Evolutionary conservation across 345 rosid species (phyloP).

Genomic region (Conringia planisiliqua): DNA sequence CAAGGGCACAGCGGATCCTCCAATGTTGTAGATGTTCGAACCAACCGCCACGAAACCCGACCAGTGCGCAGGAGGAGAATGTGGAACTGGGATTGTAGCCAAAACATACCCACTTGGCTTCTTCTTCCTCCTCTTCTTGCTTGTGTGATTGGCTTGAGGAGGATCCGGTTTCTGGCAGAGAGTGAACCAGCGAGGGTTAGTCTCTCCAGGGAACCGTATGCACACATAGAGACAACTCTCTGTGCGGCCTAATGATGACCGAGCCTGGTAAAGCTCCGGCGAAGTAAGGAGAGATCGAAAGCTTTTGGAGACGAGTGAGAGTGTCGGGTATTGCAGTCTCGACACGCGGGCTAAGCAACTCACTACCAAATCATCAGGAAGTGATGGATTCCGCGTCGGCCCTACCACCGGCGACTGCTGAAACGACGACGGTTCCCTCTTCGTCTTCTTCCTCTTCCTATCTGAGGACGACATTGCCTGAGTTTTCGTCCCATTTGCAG

Average conservation of each 20-base stretch:
- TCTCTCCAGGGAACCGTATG: constrained; percentile 34
- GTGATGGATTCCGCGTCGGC: background rate
- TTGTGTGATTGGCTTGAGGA: background rate
- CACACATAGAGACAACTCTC: constrained; percentile 55
- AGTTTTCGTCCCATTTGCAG: background rate
- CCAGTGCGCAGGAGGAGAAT: constrained; percentile 30
- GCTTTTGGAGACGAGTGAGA: constrained; percentile 55
- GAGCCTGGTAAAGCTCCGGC: constrained; percentile 46
- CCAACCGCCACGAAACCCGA: constrained; percentile 21
- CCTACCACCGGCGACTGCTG: background rate
- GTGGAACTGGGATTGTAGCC: constrained; percentile 24
- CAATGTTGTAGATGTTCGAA: constrained; percentile 44
- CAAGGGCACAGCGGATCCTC: constrained; percentile 53
- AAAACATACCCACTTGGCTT: background rate
- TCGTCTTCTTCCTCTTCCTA: background rate
- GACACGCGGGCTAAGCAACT: constrained; percentile 61
- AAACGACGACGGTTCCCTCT: background rate
- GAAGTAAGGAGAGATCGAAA: constrained; percentile 49
- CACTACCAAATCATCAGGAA: constrained; percentile 61
- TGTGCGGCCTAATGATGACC: constrained; percentile 27
- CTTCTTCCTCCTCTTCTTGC: background rate
- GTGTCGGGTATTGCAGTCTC: constrained; percentile 47
- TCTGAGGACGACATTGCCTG: background rate
- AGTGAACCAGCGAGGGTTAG: constrained; percentile 45
- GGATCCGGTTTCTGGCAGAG: constrained; percentile 30